Evolutionary conservation across 2,329 filamentous ascomycete species (phyloP).

Genomic region (Botrytis byssoidea): DNA sequence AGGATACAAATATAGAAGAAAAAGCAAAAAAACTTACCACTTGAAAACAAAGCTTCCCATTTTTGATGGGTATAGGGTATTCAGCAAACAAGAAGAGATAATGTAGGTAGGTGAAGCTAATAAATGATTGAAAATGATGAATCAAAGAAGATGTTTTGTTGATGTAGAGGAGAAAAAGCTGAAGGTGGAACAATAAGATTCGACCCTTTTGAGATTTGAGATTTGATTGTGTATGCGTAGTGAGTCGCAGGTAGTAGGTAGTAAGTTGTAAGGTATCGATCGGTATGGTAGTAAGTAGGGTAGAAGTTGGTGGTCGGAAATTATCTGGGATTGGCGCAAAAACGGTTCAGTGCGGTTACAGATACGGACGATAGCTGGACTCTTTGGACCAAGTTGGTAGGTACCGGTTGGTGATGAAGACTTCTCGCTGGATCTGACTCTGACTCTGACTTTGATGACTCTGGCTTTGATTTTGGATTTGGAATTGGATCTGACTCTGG

Average conservation of each 20-base stretch:
- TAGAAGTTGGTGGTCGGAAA: constrained; percentile 14
- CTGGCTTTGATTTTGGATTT: too few species aligned
- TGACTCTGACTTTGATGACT: background rate
- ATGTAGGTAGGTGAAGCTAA: background rate
- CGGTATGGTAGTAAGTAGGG: too few species aligned
- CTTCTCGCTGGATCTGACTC: background rate
- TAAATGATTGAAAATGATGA: background rate
- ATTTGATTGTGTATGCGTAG: background rate
- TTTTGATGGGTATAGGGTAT: constrained; percentile 21
- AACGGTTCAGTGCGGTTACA: constrained; percentile 12
- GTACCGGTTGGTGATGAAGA: background rate
- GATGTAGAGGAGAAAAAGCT: background rate
- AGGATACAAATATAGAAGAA: background rate
- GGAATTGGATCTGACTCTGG: background rate
- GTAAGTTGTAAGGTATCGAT: too few species aligned
- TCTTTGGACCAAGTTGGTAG: background rate
- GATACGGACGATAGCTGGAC: background rate
- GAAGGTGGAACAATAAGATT: background rate
- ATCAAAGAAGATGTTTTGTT: background rate
- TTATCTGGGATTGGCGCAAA: constrained; percentile 13
- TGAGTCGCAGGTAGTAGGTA: background rate
- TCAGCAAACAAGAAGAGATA: background rate
- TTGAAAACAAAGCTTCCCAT: constrained; percentile 43
- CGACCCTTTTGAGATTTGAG: background rate
- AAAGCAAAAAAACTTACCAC: constrained; percentile 35